These are phyloP conservation scores for Saccharum spontaneum DNA, from an alignment of 176 grass and related monocot genomes.

Conservation along the genomic window DNA sequence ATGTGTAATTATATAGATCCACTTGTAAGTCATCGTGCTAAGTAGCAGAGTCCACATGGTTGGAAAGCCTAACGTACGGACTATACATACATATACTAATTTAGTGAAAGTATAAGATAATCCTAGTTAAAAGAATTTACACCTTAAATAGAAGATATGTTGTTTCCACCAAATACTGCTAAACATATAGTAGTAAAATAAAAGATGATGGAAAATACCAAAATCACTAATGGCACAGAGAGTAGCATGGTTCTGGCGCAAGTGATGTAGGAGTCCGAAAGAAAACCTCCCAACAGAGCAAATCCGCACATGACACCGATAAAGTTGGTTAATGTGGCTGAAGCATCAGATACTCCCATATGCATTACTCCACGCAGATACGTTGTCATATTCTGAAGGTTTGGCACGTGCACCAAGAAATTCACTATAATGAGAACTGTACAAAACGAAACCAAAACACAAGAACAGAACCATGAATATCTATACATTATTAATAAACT, in stretches of 20 bases:
- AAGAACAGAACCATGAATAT: too few relatives aligned
- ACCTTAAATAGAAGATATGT: too few relatives aligned
- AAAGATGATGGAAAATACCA: conserved; percentile 32
- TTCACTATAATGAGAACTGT: conserved; percentile 40
- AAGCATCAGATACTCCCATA: conserved; percentile 43
- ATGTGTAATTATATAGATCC: too few relatives aligned
- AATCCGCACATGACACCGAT: conserved; percentile 49
- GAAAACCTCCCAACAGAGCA: conserved; percentile 51
- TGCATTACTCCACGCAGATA: conserved; percentile 57
- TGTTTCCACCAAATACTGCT: too few relatives aligned
- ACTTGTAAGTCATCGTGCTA: too few relatives aligned
- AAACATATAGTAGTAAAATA: too few relatives aligned
- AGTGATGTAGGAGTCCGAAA: conserved; percentile 66
- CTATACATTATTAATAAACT: too few relatives aligned
- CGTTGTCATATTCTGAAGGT: conserved; percentile 54
- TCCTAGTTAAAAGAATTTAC: too few relatives aligned
- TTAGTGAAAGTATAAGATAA: too few relatives aligned
- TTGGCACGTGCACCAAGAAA: conserved; percentile 34
- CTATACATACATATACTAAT: too few relatives aligned
- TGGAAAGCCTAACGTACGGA: too few relatives aligned
- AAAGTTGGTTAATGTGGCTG: conserved; percentile 55
- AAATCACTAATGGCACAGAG: conserved; percentile 46
- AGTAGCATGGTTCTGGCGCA: conserved; percentile 44
- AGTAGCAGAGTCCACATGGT: too few relatives aligned
- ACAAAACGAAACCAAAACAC: not conserved